These are phyloP conservation scores for Lumnitzera racemosa DNA, from an alignment of 345 rosid species.

Conservation along the genomic window DNA sequence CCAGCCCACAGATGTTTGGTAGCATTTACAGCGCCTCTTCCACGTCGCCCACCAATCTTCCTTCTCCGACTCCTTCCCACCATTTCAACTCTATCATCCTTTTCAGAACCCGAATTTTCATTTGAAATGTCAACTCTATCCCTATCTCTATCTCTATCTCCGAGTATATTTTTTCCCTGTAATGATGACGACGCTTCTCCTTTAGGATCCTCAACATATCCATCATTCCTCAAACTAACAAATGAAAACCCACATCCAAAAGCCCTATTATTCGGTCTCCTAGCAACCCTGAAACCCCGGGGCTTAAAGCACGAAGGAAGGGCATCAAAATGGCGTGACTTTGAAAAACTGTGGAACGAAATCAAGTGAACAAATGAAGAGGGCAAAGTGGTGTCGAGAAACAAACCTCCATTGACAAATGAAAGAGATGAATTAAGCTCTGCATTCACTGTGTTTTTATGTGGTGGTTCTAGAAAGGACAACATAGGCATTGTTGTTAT, in stretches of 20 bases:
- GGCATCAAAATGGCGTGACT: constrained; percentile 15
- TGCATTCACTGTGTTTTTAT: no score
- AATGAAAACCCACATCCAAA: constrained; percentile 35
- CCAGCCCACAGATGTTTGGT: constrained; percentile 87
- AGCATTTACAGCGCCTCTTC: constrained; percentile 54
- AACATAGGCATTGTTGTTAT: no score
- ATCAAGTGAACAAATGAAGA: constrained; percentile 41
- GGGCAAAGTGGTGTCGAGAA: constrained; percentile 35
- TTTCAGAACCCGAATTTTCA: constrained; percentile 25
- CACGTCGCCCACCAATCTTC: constrained; percentile 16
- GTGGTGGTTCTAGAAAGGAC: no score
- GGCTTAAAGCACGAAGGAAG: constrained; percentile 5
- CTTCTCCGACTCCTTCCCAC: constrained; percentile 15
- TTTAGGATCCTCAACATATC: no score
- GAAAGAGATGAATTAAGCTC: not conserved
- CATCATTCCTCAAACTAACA: constrained; percentile 31
- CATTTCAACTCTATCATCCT: constrained; percentile 16
- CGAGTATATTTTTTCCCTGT: no score
- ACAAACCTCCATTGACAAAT: constrained; percentile 39
- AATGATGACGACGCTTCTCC: constrained; percentile 10
- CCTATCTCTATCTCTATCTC: constrained; percentile 20
- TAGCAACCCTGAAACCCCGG: constrained; percentile 19
- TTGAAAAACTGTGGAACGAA: not conserved
- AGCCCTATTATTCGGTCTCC: constrained; percentile 13
- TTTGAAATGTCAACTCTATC: constrained; percentile 26